A percentile compares a stretch with the other conserved stretches of the same genome.
These are phyloP conservation scores for peach (Prunus persica) DNA, from an alignment of 306 rosid species.

Conservation along the genomic window DNA sequence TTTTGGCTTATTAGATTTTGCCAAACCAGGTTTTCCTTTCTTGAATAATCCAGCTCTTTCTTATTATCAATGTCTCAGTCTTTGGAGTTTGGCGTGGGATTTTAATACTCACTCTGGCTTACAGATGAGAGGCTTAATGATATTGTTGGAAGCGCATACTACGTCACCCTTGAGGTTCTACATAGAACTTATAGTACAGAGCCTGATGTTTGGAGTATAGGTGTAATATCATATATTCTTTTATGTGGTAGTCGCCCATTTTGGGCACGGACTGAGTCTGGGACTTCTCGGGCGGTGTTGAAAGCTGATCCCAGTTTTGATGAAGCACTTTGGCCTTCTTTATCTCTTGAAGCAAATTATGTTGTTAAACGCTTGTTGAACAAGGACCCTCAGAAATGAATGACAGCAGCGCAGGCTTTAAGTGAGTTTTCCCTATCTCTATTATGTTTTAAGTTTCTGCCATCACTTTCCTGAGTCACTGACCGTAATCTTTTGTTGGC, in stretches of 20 bases:
- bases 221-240: no score
- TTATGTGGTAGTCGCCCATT: no score
- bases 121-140: constrained; percentile 1
- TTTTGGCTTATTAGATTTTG: no score
- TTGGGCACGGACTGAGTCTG: no score
- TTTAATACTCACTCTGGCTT: constrained; percentile 23
- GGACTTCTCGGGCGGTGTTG: no score
- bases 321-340: no score
- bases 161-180: no score
- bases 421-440: constrained; percentile 52
- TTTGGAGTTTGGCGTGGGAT: constrained; percentile 8
- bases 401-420: constrained; percentile 88
- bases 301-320: no score
- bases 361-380: constrained; percentile 48
- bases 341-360: no score
- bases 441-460: constrained; percentile 18
- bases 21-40: constrained; percentile 54
- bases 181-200: no score
- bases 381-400: constrained; percentile 88
- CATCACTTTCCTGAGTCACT: constrained; percentile 13
- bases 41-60: constrained; percentile 4
- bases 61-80: constrained; percentile 20
- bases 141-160: no score
- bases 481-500: constrained; percentile 34
- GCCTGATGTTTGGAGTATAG: no score